Base-by-base conservation (phyloP, 2,329 filamentous ascomycete species). In the Aureobasidium namibiae region DNA sequence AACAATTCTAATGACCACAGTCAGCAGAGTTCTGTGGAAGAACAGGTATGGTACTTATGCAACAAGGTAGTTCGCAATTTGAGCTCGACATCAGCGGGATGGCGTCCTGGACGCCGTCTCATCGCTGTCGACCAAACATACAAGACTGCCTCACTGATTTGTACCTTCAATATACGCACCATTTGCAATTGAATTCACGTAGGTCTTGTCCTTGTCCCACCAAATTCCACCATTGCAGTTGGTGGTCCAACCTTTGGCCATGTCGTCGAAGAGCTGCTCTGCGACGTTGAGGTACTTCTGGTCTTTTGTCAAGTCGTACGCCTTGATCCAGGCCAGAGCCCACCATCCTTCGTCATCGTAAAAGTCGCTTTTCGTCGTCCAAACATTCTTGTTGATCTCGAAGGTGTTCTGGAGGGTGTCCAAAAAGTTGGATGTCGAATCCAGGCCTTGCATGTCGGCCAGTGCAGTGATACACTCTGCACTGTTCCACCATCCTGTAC, bases 401-500 rank as follows among this genome's bases (percentile, higher is more conserved):
- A 77, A 69, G 0, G 77, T 78, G 53, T 75, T 79, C 16, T 71
- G 68, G 59, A 80, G 78, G 4, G 80, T 68, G 13, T 68, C 64
- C 11, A 62, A 66, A 2, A 73, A 61, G n/a, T 65, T 65, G 57
- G 71, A 70, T 18, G 63, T 70, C 45, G 64, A 65, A 59, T 75
- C 72, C 29, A 72, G 49, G 1, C 69, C 68, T 8, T 75, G 74
- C 24, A 82, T 70, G 59, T 89, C 82, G 54, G 78, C 80, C 18
- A 89, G 70, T 3, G 78, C 79, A 0, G 84, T 87, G 61, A 90
- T 73, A 60, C 79, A 78, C 67, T 89, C 90, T 45, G 82, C 87
- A 56, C 80, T 80, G 67, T 89, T 88, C 87, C 87, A 90, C 87
- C 87, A 90, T n/a, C 46, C 57, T 10, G 44, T 60, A 11, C 36